Base-by-base conservation (phyloP, 306 rosid genomes). In the Vachellia collinsii region DNA sequence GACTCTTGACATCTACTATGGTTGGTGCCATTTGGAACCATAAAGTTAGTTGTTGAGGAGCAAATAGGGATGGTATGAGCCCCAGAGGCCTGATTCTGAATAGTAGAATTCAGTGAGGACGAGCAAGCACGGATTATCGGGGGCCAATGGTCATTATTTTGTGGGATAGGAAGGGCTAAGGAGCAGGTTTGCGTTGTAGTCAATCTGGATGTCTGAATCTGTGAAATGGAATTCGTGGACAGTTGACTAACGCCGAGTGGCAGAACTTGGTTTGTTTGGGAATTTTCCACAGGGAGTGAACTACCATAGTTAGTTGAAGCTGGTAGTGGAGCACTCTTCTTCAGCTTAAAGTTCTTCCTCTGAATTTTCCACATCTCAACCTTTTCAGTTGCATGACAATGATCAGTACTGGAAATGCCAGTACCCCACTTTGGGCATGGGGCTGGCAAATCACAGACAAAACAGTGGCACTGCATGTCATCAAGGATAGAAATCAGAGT, bases 391-490 rank as follows among this genome's bases (percentile, higher is more conserved):
- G 98, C 98, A 86, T 93, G 93, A 70, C 97, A 93, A 85, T 91
- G 98, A 80, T 82, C 90, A 4, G 50, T 25, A 20, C 37, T 53
- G 72, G 82, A 86, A 85, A 41, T 38, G 53, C 91, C 87, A 8
- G 76, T 77, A 56, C 86, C 88, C 98, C 98, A 93, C 43, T 76
- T 86, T 36, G 61, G 77, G 80, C 98, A 93, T 6, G 98, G 98
- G 11, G 97, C 93, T 41, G 79, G 77, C 12, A 83, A 81, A 79
- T 94, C 98, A 66, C 98, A 94, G 54, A 92, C 90, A 77, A 81
- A 94, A 84, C 98, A 94, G 83, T 94, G 94, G 78, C 98, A 94
- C 98, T 94, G 88, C 87, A 85, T 59, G 48, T 75, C 67, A 82
- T 62, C 6, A 76, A 78, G 64, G 70, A 70, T 13, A 76, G 9